phyloP scores from a whole-genome alignment of 2,329 filamentous ascomycete species.

The Purpureocillium lavendulum region DNA sequence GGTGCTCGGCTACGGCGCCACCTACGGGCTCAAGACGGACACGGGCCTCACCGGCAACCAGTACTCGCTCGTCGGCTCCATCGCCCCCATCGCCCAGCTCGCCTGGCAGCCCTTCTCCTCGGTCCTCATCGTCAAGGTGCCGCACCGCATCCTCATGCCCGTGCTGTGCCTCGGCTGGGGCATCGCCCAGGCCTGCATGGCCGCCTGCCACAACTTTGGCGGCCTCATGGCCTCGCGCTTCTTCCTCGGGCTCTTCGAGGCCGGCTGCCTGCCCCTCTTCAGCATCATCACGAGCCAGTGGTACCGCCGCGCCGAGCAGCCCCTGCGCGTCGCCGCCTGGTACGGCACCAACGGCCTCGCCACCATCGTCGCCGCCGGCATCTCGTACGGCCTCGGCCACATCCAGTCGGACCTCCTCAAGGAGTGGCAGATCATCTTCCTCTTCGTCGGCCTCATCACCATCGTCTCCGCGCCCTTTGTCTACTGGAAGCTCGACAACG shows the following conservation, averaged over 20 bases:
- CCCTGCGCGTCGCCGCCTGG: constrained; percentile 56
- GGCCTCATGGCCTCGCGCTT: constrained; percentile 40
- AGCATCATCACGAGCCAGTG: constrained; percentile 38
- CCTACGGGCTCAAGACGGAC: constrained; percentile 43
- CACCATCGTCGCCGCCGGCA: constrained; percentile 45
- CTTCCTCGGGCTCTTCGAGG: constrained; percentile 40
- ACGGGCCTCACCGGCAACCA: constrained; percentile 41
- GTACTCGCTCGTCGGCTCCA: constrained; percentile 49
- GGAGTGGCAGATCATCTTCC: constrained; percentile 33
- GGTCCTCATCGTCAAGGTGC: constrained; percentile 51
- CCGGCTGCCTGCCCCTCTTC: constrained; percentile 40
- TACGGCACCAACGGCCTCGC: constrained; percentile 54
- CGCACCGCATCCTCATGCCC: constrained; percentile 51
- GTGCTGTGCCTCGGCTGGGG: constrained; percentile 36
- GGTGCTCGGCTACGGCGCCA: constrained; percentile 48
- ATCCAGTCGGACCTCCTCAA: constrained; percentile 25
- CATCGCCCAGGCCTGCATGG: constrained; percentile 33
- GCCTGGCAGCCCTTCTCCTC: constrained; percentile 53
- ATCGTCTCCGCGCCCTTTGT: constrained; percentile 47
- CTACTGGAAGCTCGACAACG: constrained; percentile 52
- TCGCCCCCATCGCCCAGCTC: constrained; percentile 51
- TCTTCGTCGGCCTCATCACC: constrained; percentile 54
- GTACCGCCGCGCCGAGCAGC: constrained; percentile 47
- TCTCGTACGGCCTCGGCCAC: constrained; percentile 50
- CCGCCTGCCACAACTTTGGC: constrained; percentile 37